phyloP scores from a whole-genome alignment of 129 eudicot species.

The Pulicaria dysenterica region DNA sequence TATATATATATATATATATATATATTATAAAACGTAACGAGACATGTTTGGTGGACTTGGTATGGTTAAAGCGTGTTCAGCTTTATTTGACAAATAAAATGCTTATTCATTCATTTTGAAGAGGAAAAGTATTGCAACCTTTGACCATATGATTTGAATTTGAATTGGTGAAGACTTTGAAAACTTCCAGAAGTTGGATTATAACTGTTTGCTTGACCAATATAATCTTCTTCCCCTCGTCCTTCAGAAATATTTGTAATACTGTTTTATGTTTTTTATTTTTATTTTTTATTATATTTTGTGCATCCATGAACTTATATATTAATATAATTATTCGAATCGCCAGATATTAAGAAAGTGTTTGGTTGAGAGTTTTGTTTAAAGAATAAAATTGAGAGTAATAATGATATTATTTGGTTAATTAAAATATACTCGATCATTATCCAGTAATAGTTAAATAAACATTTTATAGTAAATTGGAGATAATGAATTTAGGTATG shows the following conservation, averaged over 20 bases:
- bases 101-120: neutral
- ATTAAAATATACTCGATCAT: no score
- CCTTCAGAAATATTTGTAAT: neutral
- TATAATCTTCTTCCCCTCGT: neutral
- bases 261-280: neutral
- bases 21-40: neutral
- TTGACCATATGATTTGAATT: constrained; percentile 23
- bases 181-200: constrained; percentile 31
- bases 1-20: no score
- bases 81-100: neutral
- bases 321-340: no score
- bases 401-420: no score
- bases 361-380: no score
- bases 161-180: constrained; percentile 26
- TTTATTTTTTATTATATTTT: neutral
- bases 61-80: neutral
- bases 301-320: neutral
- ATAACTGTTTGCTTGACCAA: constrained; percentile 11
- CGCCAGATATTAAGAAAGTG: no score
- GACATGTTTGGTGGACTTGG: neutral
- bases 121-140: neutral
- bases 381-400: no score
- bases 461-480: no score
- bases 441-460: no score
- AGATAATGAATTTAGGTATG: no score